Conservation (phyloP, 2,329 filamentous ascomycete genomes). For the Fonsecaea monophora region DNA sequence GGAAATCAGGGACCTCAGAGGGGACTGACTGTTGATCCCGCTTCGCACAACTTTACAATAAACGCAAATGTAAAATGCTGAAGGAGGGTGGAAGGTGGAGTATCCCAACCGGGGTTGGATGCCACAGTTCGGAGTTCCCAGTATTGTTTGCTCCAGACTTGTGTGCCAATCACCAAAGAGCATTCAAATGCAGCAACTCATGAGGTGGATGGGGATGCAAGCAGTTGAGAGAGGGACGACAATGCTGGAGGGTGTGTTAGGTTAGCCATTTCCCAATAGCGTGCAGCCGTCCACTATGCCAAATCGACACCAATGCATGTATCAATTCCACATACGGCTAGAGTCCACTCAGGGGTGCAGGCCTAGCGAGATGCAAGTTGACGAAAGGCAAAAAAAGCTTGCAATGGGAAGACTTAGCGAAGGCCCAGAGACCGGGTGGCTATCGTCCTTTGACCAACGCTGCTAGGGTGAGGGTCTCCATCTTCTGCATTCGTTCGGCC, state of each 20-base stretch:
- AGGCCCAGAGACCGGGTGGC: slow-evolving; percentile 3
- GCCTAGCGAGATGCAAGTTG: not conserved
- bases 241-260: slow-evolving; percentile 6
- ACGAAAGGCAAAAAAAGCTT: slow-evolving; percentile 12
- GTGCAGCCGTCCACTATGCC: slow-evolving; percentile 9
- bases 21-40: slow-evolving; percentile 7
- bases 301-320: slow-evolving; percentile 2
- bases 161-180: slow-evolving; percentile 26
- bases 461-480: slow-evolving; percentile 6
- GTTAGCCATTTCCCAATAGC: not conserved
- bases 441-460: slow-evolving; percentile 5
- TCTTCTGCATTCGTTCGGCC: slow-evolving; percentile 9
- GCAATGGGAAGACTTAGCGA: slow-evolving; percentile 1
- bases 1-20: slow-evolving; percentile 10
- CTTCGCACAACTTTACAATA: slow-evolving; percentile 10
- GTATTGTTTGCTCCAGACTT: slow-evolving; percentile 24
- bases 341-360: not conserved
- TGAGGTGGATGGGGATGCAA: not conserved
- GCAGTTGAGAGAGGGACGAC: slow-evolving; percentile 1
- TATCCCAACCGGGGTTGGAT: slow-evolving; percentile 14
- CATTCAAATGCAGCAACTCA: slow-evolving; percentile 23
- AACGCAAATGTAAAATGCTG: slow-evolving; percentile 9
- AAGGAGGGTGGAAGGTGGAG: slow-evolving; percentile 14
- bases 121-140: slow-evolving; percentile 15
- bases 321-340: slow-evolving; percentile 6